phyloP scores from a whole-genome alignment of 805 yeast species.

The Candida andamanensis region DNA sequence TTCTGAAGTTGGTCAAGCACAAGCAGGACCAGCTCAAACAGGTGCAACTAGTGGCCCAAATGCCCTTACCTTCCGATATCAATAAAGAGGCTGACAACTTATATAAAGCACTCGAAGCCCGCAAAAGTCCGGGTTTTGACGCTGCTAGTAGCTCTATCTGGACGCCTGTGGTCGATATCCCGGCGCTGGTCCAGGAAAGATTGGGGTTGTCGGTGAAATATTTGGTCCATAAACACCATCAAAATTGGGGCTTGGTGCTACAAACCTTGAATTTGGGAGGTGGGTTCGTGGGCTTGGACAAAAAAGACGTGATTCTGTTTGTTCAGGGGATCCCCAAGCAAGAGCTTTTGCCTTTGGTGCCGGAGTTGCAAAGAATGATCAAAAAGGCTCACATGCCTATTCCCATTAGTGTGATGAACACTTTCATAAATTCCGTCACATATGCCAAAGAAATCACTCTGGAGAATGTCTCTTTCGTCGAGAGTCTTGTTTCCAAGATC shows the following conservation, averaged over 20 bases:
- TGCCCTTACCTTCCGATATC: conserved; percentile 17
- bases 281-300: conserved; percentile 30
- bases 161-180: conserved; percentile 25
- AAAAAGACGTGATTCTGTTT: conserved; percentile 31
- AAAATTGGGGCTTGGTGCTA: conserved; percentile 46
- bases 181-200: conserved; percentile 28
- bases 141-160: conserved; percentile 10
- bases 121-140: conserved; percentile 4
- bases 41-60: conserved; percentile 9
- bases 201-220: conserved; percentile 37
- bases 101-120: conserved; percentile 9
- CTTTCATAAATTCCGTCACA: conserved; percentile 33
- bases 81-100: conserved; percentile 11
- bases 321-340: conserved; percentile 37
- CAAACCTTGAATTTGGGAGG: conserved; percentile 28
- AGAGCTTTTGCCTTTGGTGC: conserved; percentile 29
- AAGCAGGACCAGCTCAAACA: conserved; percentile 15
- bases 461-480: conserved; percentile 23
- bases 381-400: conserved; percentile 24
- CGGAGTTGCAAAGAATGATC: conserved; percentile 33
- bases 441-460: conserved; percentile 16
- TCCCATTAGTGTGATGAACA: conserved; percentile 31
- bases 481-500: conserved; percentile 26
- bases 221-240: conserved; percentile 33
- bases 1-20: conserved; percentile 17